Base-by-base conservation (phyloP, 306 rosid genomes). In the Begonia masoniana region DNA sequence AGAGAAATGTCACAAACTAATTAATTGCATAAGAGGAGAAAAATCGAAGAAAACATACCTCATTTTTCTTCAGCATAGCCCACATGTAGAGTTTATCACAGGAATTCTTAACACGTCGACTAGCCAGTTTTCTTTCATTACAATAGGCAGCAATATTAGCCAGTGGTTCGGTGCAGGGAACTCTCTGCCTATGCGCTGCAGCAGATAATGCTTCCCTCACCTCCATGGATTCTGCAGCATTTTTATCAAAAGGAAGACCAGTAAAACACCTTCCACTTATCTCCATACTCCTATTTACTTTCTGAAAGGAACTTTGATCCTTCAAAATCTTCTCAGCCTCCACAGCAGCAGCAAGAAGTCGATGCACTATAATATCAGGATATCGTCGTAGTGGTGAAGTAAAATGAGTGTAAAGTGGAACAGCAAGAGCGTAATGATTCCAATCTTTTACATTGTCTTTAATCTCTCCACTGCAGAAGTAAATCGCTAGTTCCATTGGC, bases 351-450 rank as follows among this genome's bases (percentile, higher is more conserved):
- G 86, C 88, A 41, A 91, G 78, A 10, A 68, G 75, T 61, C 97
- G 83, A 60, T 91, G 97, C 58, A 85, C 94, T 43, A 91, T 57
- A 52, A 91, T 83, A 81, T 91, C 97, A n/a, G 97, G 78, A 79
- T 91, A 91, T 35, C 92, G 80, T 10, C 92, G 96, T 56, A 91
- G 58, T 52, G 96, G 97, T 24, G 96, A 83, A 10, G 96, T 91
- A 68, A 91, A 85, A 74, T 91, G 97, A 57, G 96, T 86, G 73
- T 91, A 91, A 21, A 68, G 45, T 46, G 94, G 94, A 57, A 83
- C 79, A 42, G 88, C 83, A 65, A 91, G 74, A 12, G 86, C 83
- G 60, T 85, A 91, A 68, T 85, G 94, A 62, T 76, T 79, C 84
- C 94, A 43, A 43, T 43, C 79, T 15, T 67, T 78, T 52, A 59